Evolutionary conservation across 139 green algal genomes (phyloP).

Genomic region (Coelastrella sp.): DNA sequence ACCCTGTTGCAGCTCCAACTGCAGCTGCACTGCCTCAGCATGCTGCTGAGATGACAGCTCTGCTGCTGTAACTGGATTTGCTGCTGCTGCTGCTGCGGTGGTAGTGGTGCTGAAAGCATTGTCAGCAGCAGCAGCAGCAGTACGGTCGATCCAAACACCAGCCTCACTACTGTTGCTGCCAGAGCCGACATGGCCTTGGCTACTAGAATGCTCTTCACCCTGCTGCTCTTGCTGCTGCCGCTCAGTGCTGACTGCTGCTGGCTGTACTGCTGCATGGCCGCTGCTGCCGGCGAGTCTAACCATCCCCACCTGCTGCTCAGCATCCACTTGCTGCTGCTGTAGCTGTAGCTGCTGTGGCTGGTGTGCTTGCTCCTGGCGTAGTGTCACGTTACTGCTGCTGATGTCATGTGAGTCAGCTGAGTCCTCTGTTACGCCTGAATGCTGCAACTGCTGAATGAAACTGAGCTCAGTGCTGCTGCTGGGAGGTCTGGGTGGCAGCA

Average conservation of each 20-base stretch:
- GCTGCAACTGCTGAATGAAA: not conserved
- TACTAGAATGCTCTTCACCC: not conserved
- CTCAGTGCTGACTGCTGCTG: not conserved
- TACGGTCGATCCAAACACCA: not conserved
- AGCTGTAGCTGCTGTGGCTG: not conserved
- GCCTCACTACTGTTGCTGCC: not conserved
- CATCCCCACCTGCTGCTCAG: not conserved
- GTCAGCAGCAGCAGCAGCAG: not conserved
- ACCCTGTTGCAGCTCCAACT: too few relatives aligned
- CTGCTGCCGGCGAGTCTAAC: not conserved
- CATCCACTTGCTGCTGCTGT: not conserved
- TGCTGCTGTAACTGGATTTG: too few relatives aligned
- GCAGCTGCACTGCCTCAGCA: too few relatives aligned
- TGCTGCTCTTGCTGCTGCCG: conserved; percentile 3
- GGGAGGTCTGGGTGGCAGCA: not conserved
- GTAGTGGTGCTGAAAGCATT: not conserved
- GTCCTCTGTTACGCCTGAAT: not conserved
- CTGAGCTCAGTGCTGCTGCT: conserved; percentile 6
- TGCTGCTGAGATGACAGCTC: too few relatives aligned
- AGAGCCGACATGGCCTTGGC: not conserved
- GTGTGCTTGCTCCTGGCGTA: not conserved
- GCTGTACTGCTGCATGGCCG: not conserved
- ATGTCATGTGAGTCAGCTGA: not conserved
- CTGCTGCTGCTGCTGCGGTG: not conserved
- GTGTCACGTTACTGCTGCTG: not conserved